A percentile compares a stretch with the other conserved stretches of the same genome.
Conservation (phyloP, 2,329 filamentous ascomycete genomes). For the Colletotrichum coccodes region DNA sequence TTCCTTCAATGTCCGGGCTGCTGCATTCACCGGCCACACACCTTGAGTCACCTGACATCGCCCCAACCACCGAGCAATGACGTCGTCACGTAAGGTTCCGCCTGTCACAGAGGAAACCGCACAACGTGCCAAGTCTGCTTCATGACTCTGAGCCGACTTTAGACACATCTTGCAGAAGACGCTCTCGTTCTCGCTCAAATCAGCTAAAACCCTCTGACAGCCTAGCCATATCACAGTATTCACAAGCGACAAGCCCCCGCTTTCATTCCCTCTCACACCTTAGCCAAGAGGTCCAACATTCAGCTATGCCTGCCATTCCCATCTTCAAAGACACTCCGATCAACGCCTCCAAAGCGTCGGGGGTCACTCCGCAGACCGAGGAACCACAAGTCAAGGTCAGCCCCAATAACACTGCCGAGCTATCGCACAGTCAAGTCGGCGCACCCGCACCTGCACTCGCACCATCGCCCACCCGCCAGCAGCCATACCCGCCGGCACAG, state of each 20-base stretch:
- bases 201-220: not conserved
- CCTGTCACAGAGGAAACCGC: constrained; percentile 29
- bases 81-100: constrained; percentile 32
- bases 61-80: constrained; percentile 28
- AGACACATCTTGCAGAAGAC: constrained; percentile 8
- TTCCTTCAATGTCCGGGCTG: not conserved
- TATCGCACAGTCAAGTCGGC: constrained; percentile 36
- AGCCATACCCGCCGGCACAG: constrained; percentile 52
- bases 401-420: constrained; percentile 2
- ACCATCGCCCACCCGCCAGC: constrained; percentile 36
- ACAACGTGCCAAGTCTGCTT: constrained; percentile 32
- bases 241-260: not conserved
- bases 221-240: not conserved
- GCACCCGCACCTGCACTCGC: constrained; percentile 24
- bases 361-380: constrained; percentile 57
- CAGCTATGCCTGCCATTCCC: constrained; percentile 67
- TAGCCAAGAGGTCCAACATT: constrained; percentile 3
- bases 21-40: constrained; percentile 1
- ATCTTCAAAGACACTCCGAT: constrained; percentile 70
- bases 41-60: constrained; percentile 29
- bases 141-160: constrained; percentile 28
- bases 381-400: constrained; percentile 5
- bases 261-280: constrained; percentile 13
- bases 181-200: not conserved
- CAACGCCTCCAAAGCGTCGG: constrained; percentile 63